Base-by-base conservation (phyloP, 2,329 filamentous ascomycete species). In the Ceratocystis smalleyi region DNA sequence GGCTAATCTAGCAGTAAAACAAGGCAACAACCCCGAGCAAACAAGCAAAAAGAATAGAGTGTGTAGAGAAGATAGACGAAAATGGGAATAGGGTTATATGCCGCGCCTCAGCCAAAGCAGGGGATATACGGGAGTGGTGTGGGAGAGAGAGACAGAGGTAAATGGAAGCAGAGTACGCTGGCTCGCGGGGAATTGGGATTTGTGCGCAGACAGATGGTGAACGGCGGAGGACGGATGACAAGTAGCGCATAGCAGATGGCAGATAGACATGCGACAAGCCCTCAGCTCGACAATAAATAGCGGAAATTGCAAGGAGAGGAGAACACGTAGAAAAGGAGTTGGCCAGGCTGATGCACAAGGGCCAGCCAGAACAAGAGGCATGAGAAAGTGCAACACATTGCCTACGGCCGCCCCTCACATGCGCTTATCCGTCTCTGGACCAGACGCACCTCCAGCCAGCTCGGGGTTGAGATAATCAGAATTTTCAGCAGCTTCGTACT, bases 401-500 rank as follows among this genome's bases (percentile, higher is more conserved):
- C 10, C n/a, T 22, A 22, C 3, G n/a, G 54, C 7, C 17, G 30
- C 54, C 54, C 35, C 54, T 57, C 54, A 54, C 64, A 65, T 65
- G 24, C 64, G 64, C 32, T 57, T 65, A 45, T 65, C 64, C n/a
- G 24, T 61, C 35, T 65, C 64, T n/a, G 63, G 35, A 5, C 63
- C 63, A 47, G 51, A 61, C 10, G 57, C 61, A 70, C 78, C 77
- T 59, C 80, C 78, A 19, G 79, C 81, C 27, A 79, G 77, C 65
- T 86, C 86, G 7, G 88, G 88, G 71, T 87, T 92, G 62, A 99
- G 77, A 73, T 99, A 99, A 71, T 95, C 87, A 43, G 89, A 85
- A 72, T 88, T 83, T 75, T 99, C 94, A 3, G 94, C 94, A 35
- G 92, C 91, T 76, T 97, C 92, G 73, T 99, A 99, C 78, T 99